A percentile compares a stretch with the other conserved stretches of the same genome.
Evolutionary conservation across 1,284 basidiomycete species (phyloP).

Genomic region (Ceratobasidium papillatum): DNA sequence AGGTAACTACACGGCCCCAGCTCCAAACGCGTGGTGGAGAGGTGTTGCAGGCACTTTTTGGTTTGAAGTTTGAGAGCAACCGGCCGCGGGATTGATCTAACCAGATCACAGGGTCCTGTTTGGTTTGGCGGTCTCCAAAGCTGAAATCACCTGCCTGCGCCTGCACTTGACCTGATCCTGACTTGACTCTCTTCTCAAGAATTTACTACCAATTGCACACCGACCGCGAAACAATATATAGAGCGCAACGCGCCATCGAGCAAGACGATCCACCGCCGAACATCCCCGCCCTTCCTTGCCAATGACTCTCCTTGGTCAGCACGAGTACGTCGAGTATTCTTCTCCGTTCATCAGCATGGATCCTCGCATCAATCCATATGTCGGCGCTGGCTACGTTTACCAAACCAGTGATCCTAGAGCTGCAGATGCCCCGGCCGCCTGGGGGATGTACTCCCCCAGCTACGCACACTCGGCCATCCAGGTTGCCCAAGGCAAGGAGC

Average conservation of each 20-base stretch:
- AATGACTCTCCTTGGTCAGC: constrained; percentile 41
- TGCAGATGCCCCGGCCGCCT: constrained; percentile 17
- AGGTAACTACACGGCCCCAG: not conserved
- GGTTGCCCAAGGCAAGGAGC: constrained; percentile 39
- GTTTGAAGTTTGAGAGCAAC: constrained; percentile 36
- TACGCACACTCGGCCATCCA: constrained; percentile 33
- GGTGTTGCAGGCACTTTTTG: constrained; percentile 35
- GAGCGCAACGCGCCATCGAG: constrained; percentile 8
- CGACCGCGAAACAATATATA: constrained; percentile 22
- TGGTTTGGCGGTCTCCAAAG: constrained; percentile 17
- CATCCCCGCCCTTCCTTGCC: constrained; percentile 24
- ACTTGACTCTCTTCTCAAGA: constrained; percentile 25
- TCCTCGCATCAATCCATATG: constrained; percentile 37
- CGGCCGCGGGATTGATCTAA: constrained; percentile 31
- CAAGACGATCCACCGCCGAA: not conserved
- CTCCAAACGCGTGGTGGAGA: constrained; percentile 28
- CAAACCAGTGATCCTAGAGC: constrained; percentile 39
- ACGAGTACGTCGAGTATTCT: constrained; percentile 42
- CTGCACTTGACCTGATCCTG: constrained; percentile 15
- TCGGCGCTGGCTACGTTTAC: constrained; percentile 37
- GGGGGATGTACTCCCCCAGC: constrained; percentile 35
- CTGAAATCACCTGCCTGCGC: constrained; percentile 31
- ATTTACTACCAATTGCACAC: constrained; percentile 3
- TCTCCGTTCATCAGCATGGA: constrained; percentile 38
- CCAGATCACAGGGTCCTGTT: constrained; percentile 33